phyloP scores from a whole-genome alignment of 2,329 filamentous ascomycete species.

The Grosmannia serpens region DNA sequence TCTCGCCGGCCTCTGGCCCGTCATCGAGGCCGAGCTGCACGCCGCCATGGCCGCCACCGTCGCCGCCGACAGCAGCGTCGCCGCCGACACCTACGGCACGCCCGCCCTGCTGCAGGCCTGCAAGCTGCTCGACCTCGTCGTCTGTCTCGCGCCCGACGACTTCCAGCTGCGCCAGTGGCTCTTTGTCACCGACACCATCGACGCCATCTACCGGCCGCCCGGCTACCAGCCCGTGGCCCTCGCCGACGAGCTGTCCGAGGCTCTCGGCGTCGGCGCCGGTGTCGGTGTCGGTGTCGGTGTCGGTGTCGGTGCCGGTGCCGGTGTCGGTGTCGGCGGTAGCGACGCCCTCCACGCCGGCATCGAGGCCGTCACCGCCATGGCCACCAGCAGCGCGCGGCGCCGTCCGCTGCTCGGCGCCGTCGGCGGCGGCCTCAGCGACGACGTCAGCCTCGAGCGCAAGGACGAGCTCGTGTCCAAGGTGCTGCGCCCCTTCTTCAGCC shows the following conservation, averaged over 20 bases:
- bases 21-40: slow-evolving; percentile 78
- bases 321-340: slow-evolving; percentile 20
- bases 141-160: slow-evolving; percentile 80
- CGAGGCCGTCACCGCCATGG: slow-evolving; percentile 13
- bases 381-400: slow-evolving; percentile 22
- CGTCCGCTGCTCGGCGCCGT: slow-evolving; percentile 39
- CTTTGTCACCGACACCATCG: slow-evolving; percentile 92
- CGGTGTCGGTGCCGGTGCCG: not conserved
- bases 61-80: slow-evolving; percentile 49
- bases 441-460: slow-evolving; percentile 45
- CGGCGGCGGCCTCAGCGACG: slow-evolving; percentile 40
- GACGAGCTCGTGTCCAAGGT: slow-evolving; percentile 66
- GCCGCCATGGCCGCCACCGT: slow-evolving; percentile 65
- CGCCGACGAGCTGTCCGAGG: slow-evolving; percentile 74
- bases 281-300: slow-evolving; percentile 12
- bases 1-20: slow-evolving; percentile 77
- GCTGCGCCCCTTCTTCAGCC: slow-evolving; percentile 77
- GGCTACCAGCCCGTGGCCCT: slow-evolving; percentile 61
- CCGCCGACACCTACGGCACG: slow-evolving; percentile 65
- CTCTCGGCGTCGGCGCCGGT: slow-evolving; percentile 35
- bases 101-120: slow-evolving; percentile 76
- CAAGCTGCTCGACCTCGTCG: slow-evolving; percentile 82
- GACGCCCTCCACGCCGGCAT: slow-evolving; percentile 14
- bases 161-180: slow-evolving; percentile 99
- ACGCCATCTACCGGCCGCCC: slow-evolving; percentile 76